Percentiles rank a stretch among this genome's conserved stretches.
Evolutionary conservation across 768 basidiomycete genomes (phyloP).

Genomic region (Mycena latifolia): DNA sequence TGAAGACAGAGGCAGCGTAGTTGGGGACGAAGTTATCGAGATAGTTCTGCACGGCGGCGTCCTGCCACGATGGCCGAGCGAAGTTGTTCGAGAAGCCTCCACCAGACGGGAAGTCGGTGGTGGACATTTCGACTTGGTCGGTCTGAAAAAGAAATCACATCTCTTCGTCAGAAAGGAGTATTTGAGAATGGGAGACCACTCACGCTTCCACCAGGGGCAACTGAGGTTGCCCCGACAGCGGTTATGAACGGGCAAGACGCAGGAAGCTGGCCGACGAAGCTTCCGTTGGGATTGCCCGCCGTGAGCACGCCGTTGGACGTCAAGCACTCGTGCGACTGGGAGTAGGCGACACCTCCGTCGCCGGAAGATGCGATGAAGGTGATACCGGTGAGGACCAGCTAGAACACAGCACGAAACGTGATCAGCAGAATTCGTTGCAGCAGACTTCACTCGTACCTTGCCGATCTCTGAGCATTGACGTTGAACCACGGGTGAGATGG

Average conservation of each 20-base stretch:
- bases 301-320: slow-evolving; percentile 10
- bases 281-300: slow-evolving; percentile 19
- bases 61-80: slow-evolving; percentile 42
- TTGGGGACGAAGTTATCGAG: slow-evolving; percentile 30
- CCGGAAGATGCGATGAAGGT: slow-evolving; percentile 25
- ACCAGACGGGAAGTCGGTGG: slow-evolving; percentile 32
- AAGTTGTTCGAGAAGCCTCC: slow-evolving; percentile 46
- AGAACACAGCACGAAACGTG: background rate
- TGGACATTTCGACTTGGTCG: slow-evolving; percentile 21
- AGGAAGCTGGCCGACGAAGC: slow-evolving; percentile 26
- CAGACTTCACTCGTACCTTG: slow-evolving; percentile 25
- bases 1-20: slow-evolving; percentile 27
- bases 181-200: background rate
- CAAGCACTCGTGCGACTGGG: slow-evolving; percentile 21
- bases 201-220: slow-evolving; percentile 22
- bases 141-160: slow-evolving; percentile 2
- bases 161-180: slow-evolving; percentile 11
- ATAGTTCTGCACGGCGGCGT: slow-evolving; percentile 37
- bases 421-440: too few relatives aligned
- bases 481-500: slow-evolving; percentile 27
- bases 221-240: slow-evolving; percentile 22
- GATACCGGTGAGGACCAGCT: slow-evolving; percentile 24
- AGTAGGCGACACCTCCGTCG: slow-evolving; percentile 28
- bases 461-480: slow-evolving; percentile 27
- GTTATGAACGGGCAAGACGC: slow-evolving; percentile 25